These are phyloP conservation scores for Gastrolobium bilobum DNA, from an alignment of 306 rosid species.

Conservation along the genomic window DNA sequence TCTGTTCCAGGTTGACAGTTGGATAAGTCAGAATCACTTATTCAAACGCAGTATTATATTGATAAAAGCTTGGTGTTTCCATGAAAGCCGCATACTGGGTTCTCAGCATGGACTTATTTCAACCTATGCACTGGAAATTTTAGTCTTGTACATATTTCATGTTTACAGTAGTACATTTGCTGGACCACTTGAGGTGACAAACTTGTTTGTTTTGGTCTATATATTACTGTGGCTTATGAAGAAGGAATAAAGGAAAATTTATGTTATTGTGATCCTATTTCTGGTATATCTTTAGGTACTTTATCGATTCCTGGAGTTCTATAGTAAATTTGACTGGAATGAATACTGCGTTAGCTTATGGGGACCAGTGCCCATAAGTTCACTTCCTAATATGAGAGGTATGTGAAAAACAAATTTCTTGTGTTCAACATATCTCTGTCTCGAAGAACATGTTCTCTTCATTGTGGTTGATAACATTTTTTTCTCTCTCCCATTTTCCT, in stretches of 20 bases:
- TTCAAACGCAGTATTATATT: constrained; percentile 85
- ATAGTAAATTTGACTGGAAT: constrained; percentile 90
- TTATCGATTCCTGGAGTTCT: constrained; percentile 81
- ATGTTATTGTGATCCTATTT: constrained; percentile 13
- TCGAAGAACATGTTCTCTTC: neutral
- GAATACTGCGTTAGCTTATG: constrained; percentile 83
- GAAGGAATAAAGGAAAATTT: neutral
- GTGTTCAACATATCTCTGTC: constrained; percentile 5
- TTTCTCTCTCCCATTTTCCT: constrained; percentile 6
- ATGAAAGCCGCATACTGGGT: constrained; percentile 88
- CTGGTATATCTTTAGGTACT: constrained; percentile 66
- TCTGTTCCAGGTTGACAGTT: constrained; percentile 68
- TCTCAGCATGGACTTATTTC: constrained; percentile 90
- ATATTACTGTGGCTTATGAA: constrained; percentile 24
- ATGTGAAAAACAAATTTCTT: constrained; percentile 27
- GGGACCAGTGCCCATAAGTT: constrained; percentile 80
- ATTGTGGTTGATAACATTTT: constrained; percentile 17
- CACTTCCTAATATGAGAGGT: constrained; percentile 86
- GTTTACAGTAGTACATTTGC: constrained; percentile 66
- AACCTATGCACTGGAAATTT: constrained; percentile 83
- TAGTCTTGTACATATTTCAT: constrained; percentile 82
- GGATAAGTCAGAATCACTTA: constrained; percentile 69
- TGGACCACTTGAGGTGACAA: constrained; percentile 92
- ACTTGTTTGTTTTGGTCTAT: constrained; percentile 28
- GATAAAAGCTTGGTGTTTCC: constrained; percentile 95